Evolutionary conservation across 2,329 filamentous ascomycete genomes (phyloP).

Genomic region (Penicillium sp.): DNA sequence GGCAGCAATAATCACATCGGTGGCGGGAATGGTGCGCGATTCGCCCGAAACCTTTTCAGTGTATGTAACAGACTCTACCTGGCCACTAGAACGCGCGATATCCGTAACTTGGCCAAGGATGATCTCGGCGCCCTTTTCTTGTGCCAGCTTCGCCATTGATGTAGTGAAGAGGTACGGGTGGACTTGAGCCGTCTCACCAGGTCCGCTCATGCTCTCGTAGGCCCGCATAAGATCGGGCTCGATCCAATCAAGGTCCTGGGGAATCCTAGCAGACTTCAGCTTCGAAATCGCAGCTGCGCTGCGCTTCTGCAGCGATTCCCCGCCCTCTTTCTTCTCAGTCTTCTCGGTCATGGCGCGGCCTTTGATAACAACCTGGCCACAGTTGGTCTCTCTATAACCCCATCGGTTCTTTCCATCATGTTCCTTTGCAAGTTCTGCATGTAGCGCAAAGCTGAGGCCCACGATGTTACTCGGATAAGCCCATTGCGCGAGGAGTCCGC

Average conservation of each 20-base stretch:
- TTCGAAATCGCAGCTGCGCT: constrained; percentile 48
- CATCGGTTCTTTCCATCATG: constrained; percentile 72
- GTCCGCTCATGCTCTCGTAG: constrained; percentile 80
- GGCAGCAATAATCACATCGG: constrained; percentile 56
- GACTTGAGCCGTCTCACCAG: constrained; percentile 81
- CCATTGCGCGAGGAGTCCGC: constrained; percentile 84
- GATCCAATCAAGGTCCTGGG: constrained; percentile 80
- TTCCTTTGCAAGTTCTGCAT: constrained; percentile 76
- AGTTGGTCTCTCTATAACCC: constrained; percentile 78
- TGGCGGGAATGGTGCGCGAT: constrained; percentile 51
- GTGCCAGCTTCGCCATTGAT: constrained; percentile 70
- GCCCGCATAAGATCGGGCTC: constrained; percentile 58
- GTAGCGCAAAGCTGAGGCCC: constrained; percentile 76
- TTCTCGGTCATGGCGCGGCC: constrained; percentile 41
- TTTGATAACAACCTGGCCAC: constrained; percentile 59
- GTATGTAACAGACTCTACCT: constrained; percentile 61
- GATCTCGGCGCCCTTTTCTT: constrained; percentile 63
- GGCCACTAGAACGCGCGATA: constrained; percentile 54
- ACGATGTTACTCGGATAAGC: constrained; percentile 83
- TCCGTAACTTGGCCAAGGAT: constrained; percentile 63
- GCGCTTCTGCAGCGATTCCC: constrained; percentile 54
- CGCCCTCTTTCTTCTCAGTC: constrained; percentile 29
- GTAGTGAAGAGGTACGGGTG: constrained; percentile 90
- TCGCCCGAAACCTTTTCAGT: constrained; percentile 48
- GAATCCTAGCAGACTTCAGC: constrained; percentile 58